Conservation (phyloP, 2,329 filamentous ascomycete genomes). For the Davidsoniella virescens region DNA sequence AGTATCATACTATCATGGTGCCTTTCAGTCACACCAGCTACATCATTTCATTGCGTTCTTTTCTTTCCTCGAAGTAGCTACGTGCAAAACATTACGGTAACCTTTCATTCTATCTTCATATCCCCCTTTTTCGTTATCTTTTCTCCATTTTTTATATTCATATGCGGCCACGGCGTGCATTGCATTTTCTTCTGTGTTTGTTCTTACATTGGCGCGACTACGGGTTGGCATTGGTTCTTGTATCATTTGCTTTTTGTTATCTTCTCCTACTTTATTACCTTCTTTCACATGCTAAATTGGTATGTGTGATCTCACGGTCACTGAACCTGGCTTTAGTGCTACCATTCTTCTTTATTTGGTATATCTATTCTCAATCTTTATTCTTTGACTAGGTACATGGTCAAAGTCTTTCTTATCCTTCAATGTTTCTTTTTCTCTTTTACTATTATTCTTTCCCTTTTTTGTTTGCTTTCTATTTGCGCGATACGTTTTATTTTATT, state of each 20-base stretch:
- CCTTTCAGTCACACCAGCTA: not conserved
- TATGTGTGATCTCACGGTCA: not conserved
- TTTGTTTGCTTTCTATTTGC: not conserved
- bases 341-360: slow-evolving; percentile 1
- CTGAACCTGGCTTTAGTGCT: slow-evolving; percentile 5
- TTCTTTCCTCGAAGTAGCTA: not conserved
- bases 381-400: not conserved
- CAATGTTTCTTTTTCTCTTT: slow-evolving; percentile 13
- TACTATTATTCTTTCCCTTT: slow-evolving; percentile 5
- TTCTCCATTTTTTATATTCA: not conserved
- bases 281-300: not conserved
- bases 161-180: not conserved
- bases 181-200: slow-evolving; percentile 3
- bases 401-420: slow-evolving; percentile 1
- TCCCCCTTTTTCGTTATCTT: slow-evolving; percentile 3
- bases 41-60: not conserved
- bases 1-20: not conserved
- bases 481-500: not conserved
- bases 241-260: slow-evolving; percentile 13
- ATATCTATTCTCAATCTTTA: slow-evolving; percentile 1
- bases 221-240: slow-evolving; percentile 2
- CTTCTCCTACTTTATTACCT: not conserved
- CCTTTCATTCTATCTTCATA: not conserved
- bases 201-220: slow-evolving; percentile 3
- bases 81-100: not conserved